These are phyloP conservation scores for Boletus subcaerulescens DNA, from an alignment of 768 basidiomycete genomes.

Conservation along the genomic window DNA sequence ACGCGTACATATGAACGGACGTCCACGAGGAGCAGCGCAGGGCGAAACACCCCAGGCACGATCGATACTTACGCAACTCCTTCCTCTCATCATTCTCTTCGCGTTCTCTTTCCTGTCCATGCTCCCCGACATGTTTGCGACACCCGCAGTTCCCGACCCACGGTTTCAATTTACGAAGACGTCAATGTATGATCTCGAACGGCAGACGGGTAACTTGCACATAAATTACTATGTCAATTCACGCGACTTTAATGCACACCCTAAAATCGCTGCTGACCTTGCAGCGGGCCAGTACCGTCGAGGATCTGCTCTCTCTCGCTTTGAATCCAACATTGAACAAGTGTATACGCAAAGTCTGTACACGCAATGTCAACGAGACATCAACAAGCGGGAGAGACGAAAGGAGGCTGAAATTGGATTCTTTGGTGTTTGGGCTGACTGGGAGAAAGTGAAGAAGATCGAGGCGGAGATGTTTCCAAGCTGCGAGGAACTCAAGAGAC, in stretches of 20 bases:
- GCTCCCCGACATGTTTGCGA: slow-evolving; percentile 71
- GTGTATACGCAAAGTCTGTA: slow-evolving; percentile 71
- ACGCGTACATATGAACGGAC: slow-evolving; percentile 45
- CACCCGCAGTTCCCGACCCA: slow-evolving; percentile 72
- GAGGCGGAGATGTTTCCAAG: slow-evolving; percentile 65
- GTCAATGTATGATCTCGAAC: slow-evolving; percentile 61
- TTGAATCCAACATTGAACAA: slow-evolving; percentile 77
- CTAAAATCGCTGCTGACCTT: slow-evolving; percentile 68
- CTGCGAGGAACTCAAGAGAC: slow-evolving; percentile 72
- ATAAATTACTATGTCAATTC: slow-evolving; percentile 84
- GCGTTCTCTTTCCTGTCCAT: slow-evolving; percentile 80
- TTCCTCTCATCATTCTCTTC: slow-evolving; percentile 83
- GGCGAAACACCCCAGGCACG: slow-evolving; percentile 46
- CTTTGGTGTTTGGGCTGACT: slow-evolving; percentile 90
- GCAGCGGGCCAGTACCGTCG: slow-evolving; percentile 40
- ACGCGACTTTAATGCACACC: slow-evolving; percentile 72
- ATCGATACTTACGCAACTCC: slow-evolving; percentile 68
- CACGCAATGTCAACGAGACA: slow-evolving; percentile 64
- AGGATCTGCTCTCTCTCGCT: slow-evolving; percentile 43
- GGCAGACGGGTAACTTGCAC: slow-evolving; percentile 66
- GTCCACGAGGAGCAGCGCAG: slow-evolving; percentile 33
- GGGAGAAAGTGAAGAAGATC: slow-evolving; percentile 80
- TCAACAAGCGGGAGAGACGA: slow-evolving; percentile 63
- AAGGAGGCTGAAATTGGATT: slow-evolving; percentile 80
- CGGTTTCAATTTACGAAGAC: slow-evolving; percentile 66